These are phyloP conservation scores for Aegilops tauschii DNA, from an alignment of 176 grass and related monocot genomes.

Conservation along the genomic window DNA sequence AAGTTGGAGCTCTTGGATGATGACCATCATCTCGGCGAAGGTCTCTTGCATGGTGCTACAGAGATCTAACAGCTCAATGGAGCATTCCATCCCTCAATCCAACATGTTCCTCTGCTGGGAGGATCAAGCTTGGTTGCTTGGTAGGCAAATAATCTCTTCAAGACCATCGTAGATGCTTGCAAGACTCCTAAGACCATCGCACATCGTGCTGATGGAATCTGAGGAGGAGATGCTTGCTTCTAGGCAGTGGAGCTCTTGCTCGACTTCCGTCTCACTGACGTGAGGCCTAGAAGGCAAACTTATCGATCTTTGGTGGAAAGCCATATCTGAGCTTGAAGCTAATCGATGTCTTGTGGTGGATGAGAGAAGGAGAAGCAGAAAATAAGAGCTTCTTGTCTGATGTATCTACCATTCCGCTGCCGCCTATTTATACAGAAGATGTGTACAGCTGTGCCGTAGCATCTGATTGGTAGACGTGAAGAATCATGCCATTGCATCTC, in stretches of 20 bases:
- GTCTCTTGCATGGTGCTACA: conserved; percentile 31
- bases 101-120: conserved; percentile 40
- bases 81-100: conserved; percentile 42
- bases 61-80: conserved; percentile 37
- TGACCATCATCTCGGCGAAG: conserved; percentile 22
- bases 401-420: neutral
- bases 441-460: neutral
- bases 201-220: neutral
- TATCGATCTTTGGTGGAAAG: conserved; percentile 16
- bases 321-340: neutral
- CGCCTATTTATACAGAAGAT: neutral
- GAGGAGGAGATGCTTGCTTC: conserved; percentile 18
- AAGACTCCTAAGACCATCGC: conserved; percentile 7
- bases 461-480: neutral
- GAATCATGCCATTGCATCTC: neutral
- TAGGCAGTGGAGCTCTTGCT: conserved; percentile 8
- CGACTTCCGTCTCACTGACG: neutral
- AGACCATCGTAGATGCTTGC: conserved; percentile 20
- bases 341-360: neutral
- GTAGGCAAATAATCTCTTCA: conserved; percentile 30
- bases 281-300: conserved; percentile 28
- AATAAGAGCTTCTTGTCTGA: neutral
- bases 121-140: conserved; percentile 21
- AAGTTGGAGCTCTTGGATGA: conserved; percentile 23
- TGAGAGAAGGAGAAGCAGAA: neutral